These are phyloP conservation scores for Clavaria fumosa DNA, from an alignment of 768 basidiomycete species.

Conservation along the genomic window DNA sequence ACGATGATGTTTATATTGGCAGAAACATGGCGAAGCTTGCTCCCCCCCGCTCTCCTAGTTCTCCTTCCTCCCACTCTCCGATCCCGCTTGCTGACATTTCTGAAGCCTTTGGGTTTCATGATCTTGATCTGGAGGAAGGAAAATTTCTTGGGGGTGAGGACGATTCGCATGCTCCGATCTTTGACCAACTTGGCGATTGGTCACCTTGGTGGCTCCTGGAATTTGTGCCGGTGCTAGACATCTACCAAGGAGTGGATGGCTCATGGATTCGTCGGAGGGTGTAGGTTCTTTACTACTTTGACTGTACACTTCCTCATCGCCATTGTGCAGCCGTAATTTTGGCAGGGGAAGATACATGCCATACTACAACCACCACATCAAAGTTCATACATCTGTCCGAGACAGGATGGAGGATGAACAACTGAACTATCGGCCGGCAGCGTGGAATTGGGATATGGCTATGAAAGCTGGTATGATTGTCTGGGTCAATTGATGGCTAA, in stretches of 20 bases:
- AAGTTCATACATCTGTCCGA: slow-evolving; percentile 36
- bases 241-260: slow-evolving; percentile 27
- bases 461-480: no score
- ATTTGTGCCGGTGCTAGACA: slow-evolving; percentile 25
- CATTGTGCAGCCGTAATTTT: slow-evolving; percentile 16
- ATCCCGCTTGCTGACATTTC: no score
- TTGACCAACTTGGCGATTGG: slow-evolving; percentile 39
- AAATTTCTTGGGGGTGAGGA: slow-evolving; percentile 45
- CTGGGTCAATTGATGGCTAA: no score
- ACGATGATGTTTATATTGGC: slow-evolving; percentile 14
- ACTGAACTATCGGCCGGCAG: no score
- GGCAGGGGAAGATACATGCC: slow-evolving; percentile 27
- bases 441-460: no score
- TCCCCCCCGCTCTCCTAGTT: no score
- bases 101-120: no score
- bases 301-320: slow-evolving; percentile 3
- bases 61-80: no score
- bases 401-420: slow-evolving; percentile 32
- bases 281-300: slow-evolving; percentile 17
- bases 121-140: slow-evolving; percentile 36
- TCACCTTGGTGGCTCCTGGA: slow-evolving; percentile 57
- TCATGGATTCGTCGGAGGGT: slow-evolving; percentile 21
- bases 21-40: slow-evolving; percentile 10
- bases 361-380: slow-evolving; percentile 23
- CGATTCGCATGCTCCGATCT: slow-evolving; percentile 34